Base-by-base conservation (phyloP, 352 stramenopile genomes). In the Globisporangium sylvaticum region DNA sequence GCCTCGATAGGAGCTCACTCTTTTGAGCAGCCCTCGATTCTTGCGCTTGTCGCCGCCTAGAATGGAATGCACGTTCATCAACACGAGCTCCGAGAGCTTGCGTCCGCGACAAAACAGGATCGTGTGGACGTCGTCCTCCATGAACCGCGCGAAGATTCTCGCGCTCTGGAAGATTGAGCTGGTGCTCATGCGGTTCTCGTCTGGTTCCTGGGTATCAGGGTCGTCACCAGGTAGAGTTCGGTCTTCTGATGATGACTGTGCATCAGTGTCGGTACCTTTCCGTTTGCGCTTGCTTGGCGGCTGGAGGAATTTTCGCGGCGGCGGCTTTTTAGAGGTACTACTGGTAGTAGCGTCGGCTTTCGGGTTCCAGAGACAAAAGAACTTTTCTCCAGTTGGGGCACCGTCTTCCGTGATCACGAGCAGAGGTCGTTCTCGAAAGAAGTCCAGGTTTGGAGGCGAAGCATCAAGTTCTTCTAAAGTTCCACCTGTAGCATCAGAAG, bases 351-450 rank as follows among this genome's bases (percentile, higher is more conserved):
- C 10, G 78, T 84, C 37, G 15, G 58, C 70, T 61, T 87, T 84
- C 22, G 97, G 96, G 60, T 99, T 99, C 96, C 96, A 99, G 8
- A 99, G 65, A 56, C 97, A 97, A 60, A 99, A 98, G 65, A 97
- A 68, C 66, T 98, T 98, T 39, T 92, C 76, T 18, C 92, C 82
- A 4, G 80, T 89, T 18, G 97, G 95, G 20, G 95, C 96, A 1
- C 92, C 94, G 75, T 96, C 88, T 55, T 98, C 68, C 15, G 97
- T 88, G 67, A 98, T 92, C 29, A 95, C 81, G 10, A 73, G 64
- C 3, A 94, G 64, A 7, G 68, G 56, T 37, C 86, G 78, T 22
- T 82, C 73, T 15, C 72, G 75, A 67, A 90, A 91, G 53, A 92
- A 94, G 29, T 88, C 70, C 5, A 93, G 69, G 27, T 76, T 80